Evolutionary conservation across 1,284 basidiomycete species (phyloP).

Genomic region (Heterobasidion irregulare): DNA sequence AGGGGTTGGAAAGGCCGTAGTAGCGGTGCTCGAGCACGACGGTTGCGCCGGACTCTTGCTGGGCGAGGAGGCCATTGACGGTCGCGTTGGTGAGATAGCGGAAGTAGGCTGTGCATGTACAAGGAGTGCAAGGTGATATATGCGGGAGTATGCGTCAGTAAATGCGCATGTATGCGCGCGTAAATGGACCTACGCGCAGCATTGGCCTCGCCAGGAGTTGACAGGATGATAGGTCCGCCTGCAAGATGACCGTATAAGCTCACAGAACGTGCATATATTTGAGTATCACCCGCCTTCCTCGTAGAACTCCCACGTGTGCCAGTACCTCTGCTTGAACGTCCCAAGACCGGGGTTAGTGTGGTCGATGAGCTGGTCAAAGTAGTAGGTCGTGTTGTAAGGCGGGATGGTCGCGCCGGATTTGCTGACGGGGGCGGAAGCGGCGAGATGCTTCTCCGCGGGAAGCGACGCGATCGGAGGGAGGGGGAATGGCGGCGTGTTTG

Average conservation of each 20-base stretch:
- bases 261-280: background rate
- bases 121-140: background rate
- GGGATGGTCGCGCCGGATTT: background rate
- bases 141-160: background rate
- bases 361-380: slow-evolving; percentile 67
- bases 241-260: background rate
- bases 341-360: slow-evolving; percentile 62
- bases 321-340: slow-evolving; percentile 71
- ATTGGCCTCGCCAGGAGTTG: slow-evolving; percentile 39
- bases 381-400: slow-evolving; percentile 37
- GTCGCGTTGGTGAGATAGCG: slow-evolving; percentile 57
- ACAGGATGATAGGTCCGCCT: slow-evolving; percentile 64
- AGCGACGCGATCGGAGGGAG: background rate
- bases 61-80: slow-evolving; percentile 59
- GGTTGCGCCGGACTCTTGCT: slow-evolving; percentile 54
- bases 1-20: slow-evolving; percentile 49
- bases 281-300: slow-evolving; percentile 30
- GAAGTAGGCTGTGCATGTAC: slow-evolving; percentile 14
- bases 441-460: background rate
- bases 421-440: background rate
- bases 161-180: background rate
- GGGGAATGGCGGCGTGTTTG: background rate
- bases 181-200: slow-evolving; percentile 27
- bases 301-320: slow-evolving; percentile 58
- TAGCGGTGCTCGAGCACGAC: slow-evolving; percentile 54